Base-by-base conservation (phyloP, 495 filamentous ascomycete genomes). In the Oleoguttula mirabilis region DNA sequence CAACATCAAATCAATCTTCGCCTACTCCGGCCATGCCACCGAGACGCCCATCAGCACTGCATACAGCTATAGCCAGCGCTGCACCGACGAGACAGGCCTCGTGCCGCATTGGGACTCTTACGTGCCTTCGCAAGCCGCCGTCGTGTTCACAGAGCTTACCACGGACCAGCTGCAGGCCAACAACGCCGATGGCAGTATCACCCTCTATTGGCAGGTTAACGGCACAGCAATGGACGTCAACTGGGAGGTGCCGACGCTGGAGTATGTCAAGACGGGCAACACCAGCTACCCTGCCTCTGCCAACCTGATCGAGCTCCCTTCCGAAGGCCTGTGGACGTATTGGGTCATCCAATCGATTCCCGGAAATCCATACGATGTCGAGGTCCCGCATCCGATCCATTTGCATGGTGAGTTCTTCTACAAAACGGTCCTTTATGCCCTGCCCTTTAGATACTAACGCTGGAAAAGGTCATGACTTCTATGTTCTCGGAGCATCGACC, bases 191-290 rank as follows among this genome's bases (percentile, higher is more conserved):
- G 44, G 44, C 21, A 36, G 55, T 32, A 60, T 57, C 47, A 55
- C 55, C 24, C 56, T 63, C 10, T 48, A 58, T 41, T 64, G 61
- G 61, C 52, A 48, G 23, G 35, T 64, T 21, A 64, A 64, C 41
- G 34, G 60, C 10, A 59, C 58, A 2, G 54, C 58, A 8, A 54
- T 64, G 32, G 43, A 57, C 21, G 45, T 61, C 16, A 35, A 55
- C 30, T 64, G 61, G 61, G 41, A 54, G n/a, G 43, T 54, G 21
- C 61, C 61, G n/a, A 64, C 61, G 3, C 34, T 59, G 8, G 21
- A 56, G 32, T 63, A 64, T 27, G 52, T 64, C 25, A 52, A 48
- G 41, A 40, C 36, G 0, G 44, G 51, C 11, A 58, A 61, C 39
- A 58, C 53, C 10, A 51, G 32, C 43, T 64, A 59, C 32, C 59